Base-by-base conservation (phyloP, 2,329 filamentous ascomycete species). In the Cryphonectria carpinicola region DNA sequence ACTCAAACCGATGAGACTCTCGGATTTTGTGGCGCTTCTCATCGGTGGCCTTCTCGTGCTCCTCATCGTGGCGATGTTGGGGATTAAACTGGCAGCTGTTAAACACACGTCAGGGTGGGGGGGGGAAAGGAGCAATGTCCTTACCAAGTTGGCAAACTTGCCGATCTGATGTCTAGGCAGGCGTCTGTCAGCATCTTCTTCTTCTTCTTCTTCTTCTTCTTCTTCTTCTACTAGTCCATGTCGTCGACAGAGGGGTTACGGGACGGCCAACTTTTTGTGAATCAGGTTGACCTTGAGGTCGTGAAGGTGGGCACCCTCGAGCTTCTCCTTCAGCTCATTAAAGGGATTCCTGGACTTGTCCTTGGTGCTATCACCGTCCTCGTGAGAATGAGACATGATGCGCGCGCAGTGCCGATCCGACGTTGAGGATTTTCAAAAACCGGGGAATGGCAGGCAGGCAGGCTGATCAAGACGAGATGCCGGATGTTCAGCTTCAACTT, bases 21-120 rank as follows among this genome's bases (percentile, higher is more conserved):
- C 87, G 86, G 65, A 96, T 91, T 22, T 83, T 86, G 28, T 86
- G 88, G 71, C 96, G 89, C 83, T 97, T 97, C 17, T 87, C 87
- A 79, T 98, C 95, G 60, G 93, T 95, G 13, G 81, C 85, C 80
- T 95, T 86, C 79, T 98, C 96, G 79, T 98, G 95, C 75, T 92
- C 92, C 81, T 98, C 95, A 78, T 98, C 95, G 79, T 98, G 95
- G 68, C 95, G 92, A 80, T 98, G 95, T 74, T 97, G 93, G 35
- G 87, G 85, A 77, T 98, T 98, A 82, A 97, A 88, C 87, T 89
- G 43, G 41, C 3, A 46, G 28, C 43, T 39, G 52, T 61, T 32
- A 28, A 35, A 28, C 35, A 46, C n/a, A 46, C n/a, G 17, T 14
- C 58, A 39, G 10, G 6, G 22, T 1, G 17, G 43, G 6, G 6